These are phyloP conservation scores for Trichocladium antarcticum DNA, from an alignment of 495 filamentous ascomycete genomes.

Conservation along the genomic window DNA sequence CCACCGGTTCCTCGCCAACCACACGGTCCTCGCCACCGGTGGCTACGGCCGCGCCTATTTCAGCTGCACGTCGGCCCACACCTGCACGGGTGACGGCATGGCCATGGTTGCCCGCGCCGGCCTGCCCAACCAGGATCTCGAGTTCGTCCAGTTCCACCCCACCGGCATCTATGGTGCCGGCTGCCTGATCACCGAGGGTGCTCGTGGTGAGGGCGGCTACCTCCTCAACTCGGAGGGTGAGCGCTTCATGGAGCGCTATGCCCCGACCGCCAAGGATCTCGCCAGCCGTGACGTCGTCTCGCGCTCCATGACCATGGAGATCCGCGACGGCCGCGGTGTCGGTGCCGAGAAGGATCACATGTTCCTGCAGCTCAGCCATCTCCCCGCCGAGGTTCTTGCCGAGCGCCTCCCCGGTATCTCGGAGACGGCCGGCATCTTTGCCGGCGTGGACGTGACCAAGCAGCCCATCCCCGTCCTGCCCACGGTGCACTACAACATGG, in stretches of 20 bases:
- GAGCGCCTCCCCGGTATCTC: constrained; percentile 97
- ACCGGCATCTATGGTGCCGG: constrained; percentile 98
- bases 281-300: constrained; percentile 88
- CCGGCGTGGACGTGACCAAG: constrained; percentile 91
- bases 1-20: constrained; percentile 88
- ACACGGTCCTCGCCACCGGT: constrained; percentile 91
- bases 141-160: constrained; percentile 99
- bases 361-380: constrained; percentile 90
- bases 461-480: constrained; percentile 94
- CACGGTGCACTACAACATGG: constrained; percentile 99
- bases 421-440: constrained; percentile 92
- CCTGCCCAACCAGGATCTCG: constrained; percentile 96
- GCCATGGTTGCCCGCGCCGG: constrained; percentile 97
- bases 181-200: constrained; percentile 95
- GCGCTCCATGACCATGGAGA: constrained; percentile 94
- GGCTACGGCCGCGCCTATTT: constrained; percentile 97
- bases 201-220: constrained; percentile 96
- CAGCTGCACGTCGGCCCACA: constrained; percentile 94
- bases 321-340: constrained; percentile 91
- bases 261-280: constrained; percentile 93
- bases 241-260: constrained; percentile 98
- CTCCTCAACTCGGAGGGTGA: constrained; percentile 93
- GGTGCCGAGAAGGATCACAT: constrained; percentile 95
- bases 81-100: constrained; percentile 96
- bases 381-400: constrained; percentile 79